Evolutionary conservation across 2,329 filamentous ascomycete genomes (phyloP).

Genomic region (Phialophora chinensis): DNA sequence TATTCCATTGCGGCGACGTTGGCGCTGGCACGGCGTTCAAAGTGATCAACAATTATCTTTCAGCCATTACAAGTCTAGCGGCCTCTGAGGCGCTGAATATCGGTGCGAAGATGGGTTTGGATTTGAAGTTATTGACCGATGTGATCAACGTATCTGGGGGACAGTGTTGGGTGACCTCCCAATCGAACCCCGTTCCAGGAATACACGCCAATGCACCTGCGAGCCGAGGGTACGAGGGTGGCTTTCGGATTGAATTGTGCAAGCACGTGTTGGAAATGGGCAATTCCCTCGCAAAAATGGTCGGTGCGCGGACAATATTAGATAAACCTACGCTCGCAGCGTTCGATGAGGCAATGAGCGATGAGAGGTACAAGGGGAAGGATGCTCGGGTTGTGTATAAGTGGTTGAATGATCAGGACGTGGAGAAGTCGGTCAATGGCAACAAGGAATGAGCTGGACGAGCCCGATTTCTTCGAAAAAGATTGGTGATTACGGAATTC

Average conservation of each 20-base stretch:
- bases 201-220: constrained; percentile 52
- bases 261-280: constrained; percentile 64
- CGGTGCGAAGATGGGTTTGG: constrained; percentile 41
- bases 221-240: constrained; percentile 48
- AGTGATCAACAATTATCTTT: constrained; percentile 44
- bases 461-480: not conserved
- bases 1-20: constrained; percentile 43
- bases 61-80: constrained; percentile 40
- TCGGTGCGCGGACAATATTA: constrained; percentile 58
- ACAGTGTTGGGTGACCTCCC: constrained; percentile 41
- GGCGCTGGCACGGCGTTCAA: constrained; percentile 44
- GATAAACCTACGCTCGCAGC: constrained; percentile 58
- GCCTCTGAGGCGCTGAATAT: constrained; percentile 43
- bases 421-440: constrained; percentile 11
- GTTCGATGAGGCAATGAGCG: constrained; percentile 59
- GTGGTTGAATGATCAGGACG: constrained; percentile 54
- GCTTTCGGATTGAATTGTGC: constrained; percentile 65
- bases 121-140: constrained; percentile 41
- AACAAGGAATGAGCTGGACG: constrained; percentile 5
- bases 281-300: constrained; percentile 59
- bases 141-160: constrained; percentile 41
- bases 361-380: constrained; percentile 58
- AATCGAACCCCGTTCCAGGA: constrained; percentile 44
- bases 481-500: not conserved
- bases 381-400: constrained; percentile 65